These are phyloP conservation scores for Komagataella populi DNA, from an alignment of 805 yeast species.

Conservation along the genomic window DNA sequence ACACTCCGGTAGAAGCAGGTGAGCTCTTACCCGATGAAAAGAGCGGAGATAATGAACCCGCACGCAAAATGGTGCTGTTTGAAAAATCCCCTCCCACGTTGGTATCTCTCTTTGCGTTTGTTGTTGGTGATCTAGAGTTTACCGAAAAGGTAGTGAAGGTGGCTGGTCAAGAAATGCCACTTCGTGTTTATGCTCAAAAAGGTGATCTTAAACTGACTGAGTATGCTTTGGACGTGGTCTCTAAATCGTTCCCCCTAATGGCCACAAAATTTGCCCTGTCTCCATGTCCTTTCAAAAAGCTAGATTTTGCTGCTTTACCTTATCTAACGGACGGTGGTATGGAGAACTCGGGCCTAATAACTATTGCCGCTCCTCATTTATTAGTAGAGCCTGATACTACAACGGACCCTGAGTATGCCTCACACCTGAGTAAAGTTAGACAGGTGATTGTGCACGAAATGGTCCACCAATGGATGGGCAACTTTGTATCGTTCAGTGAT, in stretches of 20 bases:
- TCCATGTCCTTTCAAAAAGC: constrained; percentile 43
- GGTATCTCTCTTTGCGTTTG: constrained; percentile 54
- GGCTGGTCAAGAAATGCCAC: constrained; percentile 20
- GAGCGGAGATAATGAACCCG: constrained; percentile 1
- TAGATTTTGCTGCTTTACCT: constrained; percentile 60
- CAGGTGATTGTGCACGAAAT: constrained; percentile 60
- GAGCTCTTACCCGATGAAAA: constrained; percentile 13
- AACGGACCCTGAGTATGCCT: constrained; percentile 1
- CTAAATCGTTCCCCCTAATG: constrained; percentile 32
- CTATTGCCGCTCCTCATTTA: constrained; percentile 39
- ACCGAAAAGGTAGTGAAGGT: constrained; percentile 22
- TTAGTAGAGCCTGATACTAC: constrained; percentile 8
- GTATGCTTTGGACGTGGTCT: constrained; percentile 35
- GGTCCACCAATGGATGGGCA: constrained; percentile 75
- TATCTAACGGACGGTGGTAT: constrained; percentile 66
- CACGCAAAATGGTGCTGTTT: constrained; percentile 27
- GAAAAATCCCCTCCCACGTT: constrained; percentile 43
- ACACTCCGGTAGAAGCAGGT: constrained; percentile 22
- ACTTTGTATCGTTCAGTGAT: constrained; percentile 48
- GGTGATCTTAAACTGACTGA: constrained; percentile 35
- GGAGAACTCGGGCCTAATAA: constrained; percentile 67
- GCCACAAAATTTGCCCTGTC: constrained; percentile 25
- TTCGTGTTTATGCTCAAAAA: constrained; percentile 40
- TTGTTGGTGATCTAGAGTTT: constrained; percentile 52
- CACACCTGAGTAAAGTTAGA: constrained; percentile 23